Evolutionary conservation across 106 monocot genomes (phyloP), one percentile per base, ranked within the genome.

Genomic region (Narthecium ossifragum): DNA sequence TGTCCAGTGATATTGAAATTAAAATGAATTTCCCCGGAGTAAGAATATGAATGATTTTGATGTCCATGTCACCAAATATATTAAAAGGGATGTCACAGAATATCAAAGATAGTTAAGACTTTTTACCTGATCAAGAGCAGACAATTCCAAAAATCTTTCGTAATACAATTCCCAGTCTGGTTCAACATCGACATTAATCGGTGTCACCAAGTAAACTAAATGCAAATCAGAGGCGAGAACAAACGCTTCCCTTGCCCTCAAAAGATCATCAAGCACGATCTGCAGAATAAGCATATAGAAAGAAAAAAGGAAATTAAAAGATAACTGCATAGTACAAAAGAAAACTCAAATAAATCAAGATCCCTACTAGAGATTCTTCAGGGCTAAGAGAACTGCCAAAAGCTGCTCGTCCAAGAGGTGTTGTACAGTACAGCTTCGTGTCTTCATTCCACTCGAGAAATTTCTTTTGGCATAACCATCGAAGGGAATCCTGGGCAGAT

Each of bases 121-220:
- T 15, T 26, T 31, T 60, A 86, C 98, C 87, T 98, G 91, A 36
- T 98, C 91, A 73, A 98, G 74, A 11, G 70, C 12, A 47, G 86
- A 61, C 15, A 98, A 68, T 85, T 98, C 73, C 98, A 91, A 84
- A 59, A 91, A 98, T 43, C 87, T 76, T 62, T 85, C 91, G 79
- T 98, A 98, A 57, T 98, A 98, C 31, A 91, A 49, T 51, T 98
- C 90, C 98, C 98, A 98, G 63, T 98, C 91, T 43, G 98, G 98
- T 69, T 91, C 87, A 58, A 98, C 71, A 55, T 91, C 91, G 51
- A 91, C 84, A 82, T 91, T 98, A 58, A 98, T 98, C 5, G 98
- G 98, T 55, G 98, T 98, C 25, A 98, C 91, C 50, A 98, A 68
- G 63, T 88, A 98, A 55, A 98, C 91, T 61, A 98, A 60, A 72